These are phyloP conservation scores for Ophiosphaerella narmari DNA, from an alignment of 2,329 filamentous ascomycete genomes.

Conservation along the genomic window DNA sequence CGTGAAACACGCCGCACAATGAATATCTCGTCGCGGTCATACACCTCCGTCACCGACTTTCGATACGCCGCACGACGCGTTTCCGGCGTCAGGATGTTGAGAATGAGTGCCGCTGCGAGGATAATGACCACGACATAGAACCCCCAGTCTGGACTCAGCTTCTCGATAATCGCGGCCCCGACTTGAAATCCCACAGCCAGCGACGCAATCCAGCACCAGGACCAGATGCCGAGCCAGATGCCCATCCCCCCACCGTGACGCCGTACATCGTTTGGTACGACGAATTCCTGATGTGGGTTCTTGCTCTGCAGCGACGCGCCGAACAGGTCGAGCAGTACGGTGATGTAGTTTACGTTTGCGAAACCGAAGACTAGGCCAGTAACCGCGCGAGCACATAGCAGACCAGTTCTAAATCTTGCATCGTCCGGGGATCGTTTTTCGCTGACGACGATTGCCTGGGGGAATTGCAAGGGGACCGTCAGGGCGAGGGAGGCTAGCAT, in stretches of 20 bases:
- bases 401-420: slow-evolving; percentile 60
- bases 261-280: slow-evolving; percentile 69
- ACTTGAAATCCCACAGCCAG: slow-evolving; percentile 73
- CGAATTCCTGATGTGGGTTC: slow-evolving; percentile 73
- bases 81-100: slow-evolving; percentile 75
- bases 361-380: slow-evolving; percentile 75
- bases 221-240: slow-evolving; percentile 68
- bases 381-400: slow-evolving; percentile 67
- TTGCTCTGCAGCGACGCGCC: slow-evolving; percentile 75
- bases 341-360: slow-evolving; percentile 76
- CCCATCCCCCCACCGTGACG: slow-evolving; percentile 79
- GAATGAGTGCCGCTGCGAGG: slow-evolving; percentile 65
- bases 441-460: slow-evolving; percentile 71
- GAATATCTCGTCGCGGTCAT: slow-evolving; percentile 52
- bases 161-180: slow-evolving; percentile 70
- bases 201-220: slow-evolving; percentile 76
- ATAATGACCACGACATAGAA: slow-evolving; percentile 75
- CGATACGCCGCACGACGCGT: slow-evolving; percentile 71
- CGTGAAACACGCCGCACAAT: slow-evolving; percentile 63
- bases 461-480: slow-evolving; percentile 74
- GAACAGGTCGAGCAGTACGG: slow-evolving; percentile 74
- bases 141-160: slow-evolving; percentile 69
- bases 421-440: slow-evolving; percentile 61
- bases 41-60: slow-evolving; percentile 66
- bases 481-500: slow-evolving; percentile 70